A percentile compares a stretch with the other conserved stretches of the same genome.
These are phyloP conservation scores for Leccinum griseonigrum DNA, from an alignment of 1,284 basidiomycete species.

Conservation along the genomic window DNA sequence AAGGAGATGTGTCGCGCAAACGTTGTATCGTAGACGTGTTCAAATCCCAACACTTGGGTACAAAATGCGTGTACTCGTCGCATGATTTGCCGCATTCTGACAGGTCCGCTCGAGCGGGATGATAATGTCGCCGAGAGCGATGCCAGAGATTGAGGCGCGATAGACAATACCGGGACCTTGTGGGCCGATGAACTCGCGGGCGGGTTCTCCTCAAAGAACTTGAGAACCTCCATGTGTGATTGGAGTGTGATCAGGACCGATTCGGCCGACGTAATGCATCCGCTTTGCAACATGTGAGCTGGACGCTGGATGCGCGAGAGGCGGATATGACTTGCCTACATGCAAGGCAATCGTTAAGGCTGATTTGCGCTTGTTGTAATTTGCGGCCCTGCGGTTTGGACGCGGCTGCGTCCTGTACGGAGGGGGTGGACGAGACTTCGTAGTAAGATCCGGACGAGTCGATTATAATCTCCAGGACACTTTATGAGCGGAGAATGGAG, in stretches of 20 bases:
- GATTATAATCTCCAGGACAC: conserved; percentile 68
- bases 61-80: conserved; percentile 69
- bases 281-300: conserved; percentile 48
- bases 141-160: conserved; percentile 91
- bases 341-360: conserved; percentile 91
- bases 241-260: conserved; percentile 97
- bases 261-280: conserved; percentile 98
- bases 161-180: conserved; percentile 76
- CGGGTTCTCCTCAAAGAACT: conserved; percentile 64
- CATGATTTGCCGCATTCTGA: conserved; percentile 61
- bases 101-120: conserved; percentile 43
- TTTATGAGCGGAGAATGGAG: conserved; percentile 5
- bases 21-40: conserved; percentile 88
- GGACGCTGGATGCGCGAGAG: not conserved
- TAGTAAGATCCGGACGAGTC: conserved; percentile 80
- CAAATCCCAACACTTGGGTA: conserved; percentile 60
- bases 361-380: conserved; percentile 92
- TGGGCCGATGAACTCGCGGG: conserved; percentile 38
- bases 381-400: conserved; percentile 43
- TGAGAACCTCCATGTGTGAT: conserved; percentile 89
- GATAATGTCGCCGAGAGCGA: conserved; percentile 78
- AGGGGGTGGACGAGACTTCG: conserved; percentile 51
- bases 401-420: conserved; percentile 24
- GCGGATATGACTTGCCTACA: conserved; percentile 61
- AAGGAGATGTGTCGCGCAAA: conserved; percentile 90